Evolutionary conservation across 345 rosid species (phyloP), one percentile per base, ranked within the genome.

Genomic region (Ceriops decandra): DNA sequence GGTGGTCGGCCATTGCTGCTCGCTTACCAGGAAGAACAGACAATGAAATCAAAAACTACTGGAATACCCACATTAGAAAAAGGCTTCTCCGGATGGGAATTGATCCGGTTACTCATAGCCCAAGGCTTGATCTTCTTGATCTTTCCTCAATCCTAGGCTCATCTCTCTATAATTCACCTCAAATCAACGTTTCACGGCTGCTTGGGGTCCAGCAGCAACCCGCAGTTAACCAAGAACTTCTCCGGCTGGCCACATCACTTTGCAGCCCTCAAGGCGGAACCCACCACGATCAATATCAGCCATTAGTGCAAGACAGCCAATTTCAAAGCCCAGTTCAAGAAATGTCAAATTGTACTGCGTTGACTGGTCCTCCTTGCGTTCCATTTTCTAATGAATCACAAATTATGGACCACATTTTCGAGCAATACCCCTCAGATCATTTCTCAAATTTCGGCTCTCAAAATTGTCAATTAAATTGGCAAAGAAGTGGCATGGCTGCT

Each of bases 231-330:
- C 86, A 86, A 0, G 82, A 83, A 22, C 82, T 86, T 13, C 71
- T 82, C 20, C 72, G 70, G 52, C 71, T 83, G 6, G 88, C 85
- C 60, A 66, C 82, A 10, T 83, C 86, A 61, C 67, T 82, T 22
- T 54, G 76, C 79, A 5, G 46, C 64, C 68, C 76, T 68, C 71
- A 70, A 60, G 59, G 28, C 15, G 78, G 74, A 52, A 69, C 62
- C 71, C 59, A 42, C 16, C 49, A 15, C 13, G 5, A 42, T 13
- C 79, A 66, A 7, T 54, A 74, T 19, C 66, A 68, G n/a, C 66
- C 52, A 61, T 5, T 70, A 62, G 67, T 64, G 56, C 77, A 81
- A 61, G 54, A 73, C 27, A 35, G 60, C 76, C 82, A 79, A 30
- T 68, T 86, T 38, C 79, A 71, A 26, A 62, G 59, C 63, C 47